Evolutionary conservation across 2,329 filamentous ascomycete genomes (phyloP), one percentile per base, ranked within the genome.

Genomic region (Podosphaera xanthii): DNA sequence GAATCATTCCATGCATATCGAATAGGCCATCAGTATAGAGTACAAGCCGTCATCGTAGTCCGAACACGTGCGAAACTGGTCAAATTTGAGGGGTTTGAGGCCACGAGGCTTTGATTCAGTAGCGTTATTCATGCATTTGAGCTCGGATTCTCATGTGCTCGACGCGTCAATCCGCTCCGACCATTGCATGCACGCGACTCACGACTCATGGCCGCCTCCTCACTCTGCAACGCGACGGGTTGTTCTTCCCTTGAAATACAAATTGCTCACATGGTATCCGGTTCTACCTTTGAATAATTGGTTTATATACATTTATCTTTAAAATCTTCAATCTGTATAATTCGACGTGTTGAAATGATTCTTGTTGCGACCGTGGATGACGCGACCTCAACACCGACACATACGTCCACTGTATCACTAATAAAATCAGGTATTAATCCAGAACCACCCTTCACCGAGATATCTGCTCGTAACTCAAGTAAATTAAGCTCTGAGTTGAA

Each of bases 301-400:
- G 10, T 4, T 3, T 14, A 4, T 4, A 44, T 44, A 44, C 3
- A 44, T 12, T 6, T 44, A 3, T 44, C 5, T 12, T 44, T 44
- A 44, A 7, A 4, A 44, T 44, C 10, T 44, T 7, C 1, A 38
- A 4, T 34, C 9, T 12, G 14, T 38, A 7, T 22, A 36, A 38
- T 34, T 10, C 34, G 31, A 22, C 22, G 22, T 22, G 22, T 33
- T 38, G 31, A 34, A 8, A 35, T 55, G 38, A 7, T 12, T 14
- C 36, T n/a, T 36, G 4, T 34, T 12, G 40, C 59, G 57, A 64
- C 59, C 60, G 68, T 70, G 68, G 66, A 61, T 63, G 67, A 69
- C 65, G 64, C 68, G 65, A 67, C 63, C 63, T 62, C 66, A 54
- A 61, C 64, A 62, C 65, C 62, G 61, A 63, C 64, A 65, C 61